Conservation (phyloP, 2,329 filamentous ascomycete genomes). For the Scedosporium apiospermum region DNA sequence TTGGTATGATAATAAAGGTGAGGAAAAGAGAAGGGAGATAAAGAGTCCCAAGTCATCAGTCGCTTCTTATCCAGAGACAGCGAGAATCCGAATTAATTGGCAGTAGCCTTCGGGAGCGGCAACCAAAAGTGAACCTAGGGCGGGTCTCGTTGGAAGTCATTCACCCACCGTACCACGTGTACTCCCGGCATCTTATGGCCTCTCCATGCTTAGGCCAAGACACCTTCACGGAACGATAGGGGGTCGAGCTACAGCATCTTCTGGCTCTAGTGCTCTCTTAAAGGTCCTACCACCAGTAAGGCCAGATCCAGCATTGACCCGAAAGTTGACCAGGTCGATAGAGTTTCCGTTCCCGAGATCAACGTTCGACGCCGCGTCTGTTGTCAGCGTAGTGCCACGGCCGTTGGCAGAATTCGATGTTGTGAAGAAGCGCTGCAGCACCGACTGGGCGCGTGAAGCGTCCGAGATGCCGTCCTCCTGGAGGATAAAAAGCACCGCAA, state of each 20-base stretch:
- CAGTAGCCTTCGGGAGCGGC: too few species aligned
- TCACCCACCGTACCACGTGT: too few species aligned
- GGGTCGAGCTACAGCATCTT: background rate
- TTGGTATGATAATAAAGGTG: too few species aligned
- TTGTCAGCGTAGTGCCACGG: constrained; percentile 23
- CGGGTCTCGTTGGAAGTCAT: too few species aligned
- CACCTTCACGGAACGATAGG: background rate
- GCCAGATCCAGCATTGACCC: constrained; percentile 8
- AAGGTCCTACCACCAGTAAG: background rate
- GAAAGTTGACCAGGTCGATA: constrained; percentile 39
- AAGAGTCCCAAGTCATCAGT: too few species aligned
- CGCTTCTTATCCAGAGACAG: too few species aligned
- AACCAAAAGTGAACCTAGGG: too few species aligned
- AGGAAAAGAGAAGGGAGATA: too few species aligned
- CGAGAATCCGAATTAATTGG: too few species aligned
- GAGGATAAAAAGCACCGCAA: constrained; percentile 52
- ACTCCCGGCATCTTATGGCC: background rate
- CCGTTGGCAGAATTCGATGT: constrained; percentile 19
- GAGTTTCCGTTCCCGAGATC: constrained; percentile 33
- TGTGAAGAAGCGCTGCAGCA: constrained; percentile 46
- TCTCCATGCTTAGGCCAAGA: background rate
- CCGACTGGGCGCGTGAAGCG: constrained; percentile 44
- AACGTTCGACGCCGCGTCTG: constrained; percentile 29
- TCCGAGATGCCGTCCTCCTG: constrained; percentile 41
- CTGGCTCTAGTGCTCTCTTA: background rate